Conservation (phyloP, 148 eudicot genomes). For the Agrostemma githago region DNA sequence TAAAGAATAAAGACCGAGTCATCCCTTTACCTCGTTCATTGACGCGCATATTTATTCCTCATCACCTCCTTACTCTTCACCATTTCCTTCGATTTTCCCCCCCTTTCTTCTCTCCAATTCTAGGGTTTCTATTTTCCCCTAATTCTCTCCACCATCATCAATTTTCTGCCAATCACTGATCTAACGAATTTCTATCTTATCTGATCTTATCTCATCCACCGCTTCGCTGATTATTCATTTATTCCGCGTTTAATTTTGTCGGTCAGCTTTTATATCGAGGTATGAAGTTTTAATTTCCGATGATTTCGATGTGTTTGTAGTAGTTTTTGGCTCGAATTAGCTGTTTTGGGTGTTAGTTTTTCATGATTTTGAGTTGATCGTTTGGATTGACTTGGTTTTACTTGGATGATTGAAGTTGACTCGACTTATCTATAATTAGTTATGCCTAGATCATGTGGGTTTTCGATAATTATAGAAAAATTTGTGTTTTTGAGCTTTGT, state of each 20-base stretch:
- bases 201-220: not conserved
- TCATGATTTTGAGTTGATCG: constrained; percentile 11
- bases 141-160: not conserved
- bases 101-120: constrained; percentile 4
- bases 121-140: constrained; percentile 29
- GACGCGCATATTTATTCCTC: not conserved
- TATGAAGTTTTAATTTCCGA: constrained; percentile 7
- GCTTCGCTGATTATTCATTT: constrained; percentile 4
- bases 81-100: not conserved
- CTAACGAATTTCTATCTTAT: not conserved
- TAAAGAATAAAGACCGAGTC: not conserved
- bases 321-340: constrained; percentile 1
- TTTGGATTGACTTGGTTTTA: constrained; percentile 21
- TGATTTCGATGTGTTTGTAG: not conserved
- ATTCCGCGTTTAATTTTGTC: constrained; percentile 9
- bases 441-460: too few relatives aligned
- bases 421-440: not conserved
- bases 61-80: not conserved
- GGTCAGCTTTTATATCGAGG: constrained; percentile 27
- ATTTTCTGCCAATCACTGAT: not conserved
- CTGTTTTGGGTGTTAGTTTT: not conserved
- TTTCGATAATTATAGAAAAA: too few relatives aligned
- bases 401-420: constrained; percentile 17
- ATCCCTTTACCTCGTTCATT: not conserved
- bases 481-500: too few relatives aligned